Conservation (phyloP, 1,139 yeast genomes). For the Yamadazyma blattariae region DNA sequence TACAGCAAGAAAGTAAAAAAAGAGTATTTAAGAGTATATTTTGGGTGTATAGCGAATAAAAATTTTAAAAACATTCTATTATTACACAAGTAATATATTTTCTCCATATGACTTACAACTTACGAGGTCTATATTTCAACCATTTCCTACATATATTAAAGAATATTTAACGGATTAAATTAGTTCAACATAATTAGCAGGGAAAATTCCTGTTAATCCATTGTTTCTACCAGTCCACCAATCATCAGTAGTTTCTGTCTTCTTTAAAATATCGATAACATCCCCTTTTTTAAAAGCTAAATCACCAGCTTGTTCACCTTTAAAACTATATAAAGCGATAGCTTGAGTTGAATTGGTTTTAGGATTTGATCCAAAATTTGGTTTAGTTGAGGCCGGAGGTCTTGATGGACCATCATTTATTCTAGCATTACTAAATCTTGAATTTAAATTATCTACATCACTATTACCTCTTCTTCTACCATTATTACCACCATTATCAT, state of each 20-base stretch:
- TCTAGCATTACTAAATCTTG: conserved; percentile 30
- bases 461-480: conserved; percentile 28
- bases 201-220: conserved; percentile 87
- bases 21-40: no score
- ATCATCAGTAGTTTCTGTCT: conserved; percentile 84
- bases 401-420: conserved; percentile 28
- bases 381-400: conserved; percentile 48
- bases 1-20: background rate
- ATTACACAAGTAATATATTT: background rate
- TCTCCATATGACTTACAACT: no score
- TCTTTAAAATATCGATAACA: conserved; percentile 82
- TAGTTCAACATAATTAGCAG: conserved; percentile 92
- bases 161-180: conserved; percentile 50
- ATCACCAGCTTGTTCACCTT: conserved; percentile 91
- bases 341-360: conserved; percentile 67
- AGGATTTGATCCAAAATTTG: conserved; percentile 44
- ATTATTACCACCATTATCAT: conserved; percentile 49
- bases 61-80: background rate
- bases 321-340: conserved; percentile 82
- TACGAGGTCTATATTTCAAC: no score
- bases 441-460: conserved; percentile 35
- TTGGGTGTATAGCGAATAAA: background rate
- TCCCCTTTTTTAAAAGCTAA: conserved; percentile 92
- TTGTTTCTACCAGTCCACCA: conserved; percentile 98
- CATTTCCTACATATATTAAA: background rate